Conservation (phyloP, 2,329 filamentous ascomycete genomes). For the Hypoxylon sp. region DNA sequence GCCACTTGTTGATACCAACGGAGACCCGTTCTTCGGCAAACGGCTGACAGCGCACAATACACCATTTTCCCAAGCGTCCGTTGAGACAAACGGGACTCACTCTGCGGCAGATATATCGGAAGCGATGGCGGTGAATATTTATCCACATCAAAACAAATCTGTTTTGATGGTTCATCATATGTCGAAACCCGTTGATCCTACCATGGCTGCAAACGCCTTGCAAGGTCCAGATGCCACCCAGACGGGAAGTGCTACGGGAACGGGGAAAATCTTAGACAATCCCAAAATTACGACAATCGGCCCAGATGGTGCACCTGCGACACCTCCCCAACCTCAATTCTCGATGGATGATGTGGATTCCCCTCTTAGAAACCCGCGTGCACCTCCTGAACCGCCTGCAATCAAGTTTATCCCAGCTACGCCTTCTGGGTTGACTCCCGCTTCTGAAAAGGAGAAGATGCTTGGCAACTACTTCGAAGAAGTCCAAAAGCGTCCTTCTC, state of each 20-base stretch:
- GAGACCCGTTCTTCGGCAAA: conserved; percentile 68
- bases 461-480: conserved; percentile 69
- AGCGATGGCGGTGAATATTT: conserved; percentile 73
- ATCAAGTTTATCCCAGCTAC: conserved; percentile 76
- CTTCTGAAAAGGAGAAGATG: conserved; percentile 65
- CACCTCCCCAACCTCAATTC: conserved; percentile 66
- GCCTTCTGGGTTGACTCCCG: conserved; percentile 71
- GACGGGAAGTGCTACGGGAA: conserved; percentile 37
- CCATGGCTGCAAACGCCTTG: conserved; percentile 54
- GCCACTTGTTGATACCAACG: conserved; percentile 65
- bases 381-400: conserved; percentile 67
- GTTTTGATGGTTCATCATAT: conserved; percentile 72
- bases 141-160: conserved; percentile 75
- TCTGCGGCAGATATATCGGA: conserved; percentile 73
- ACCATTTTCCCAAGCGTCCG: conserved; percentile 73
- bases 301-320: conserved; percentile 62
- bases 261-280: conserved; percentile 46
- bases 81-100: conserved; percentile 72
- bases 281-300: conserved; percentile 59
- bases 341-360: conserved; percentile 71
- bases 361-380: conserved; percentile 72
- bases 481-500: conserved; percentile 64
- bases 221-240: conserved; percentile 47
- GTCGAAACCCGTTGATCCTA: conserved; percentile 63
- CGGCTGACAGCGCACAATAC: conserved; percentile 70